Conservation (phyloP, 1,284 basidiomycete genomes). For the Cystobasidium sp. region DNA sequence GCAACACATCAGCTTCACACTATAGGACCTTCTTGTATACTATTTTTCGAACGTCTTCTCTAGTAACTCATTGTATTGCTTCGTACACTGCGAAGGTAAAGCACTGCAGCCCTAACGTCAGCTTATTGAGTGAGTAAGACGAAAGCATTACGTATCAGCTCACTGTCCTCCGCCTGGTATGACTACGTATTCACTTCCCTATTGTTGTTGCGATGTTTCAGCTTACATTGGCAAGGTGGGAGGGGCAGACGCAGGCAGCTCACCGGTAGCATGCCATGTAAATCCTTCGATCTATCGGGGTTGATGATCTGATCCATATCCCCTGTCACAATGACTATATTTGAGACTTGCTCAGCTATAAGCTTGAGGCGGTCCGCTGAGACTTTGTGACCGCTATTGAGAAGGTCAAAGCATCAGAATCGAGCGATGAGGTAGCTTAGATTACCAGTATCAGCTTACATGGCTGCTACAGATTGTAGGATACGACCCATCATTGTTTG, state of each 20-base stretch:
- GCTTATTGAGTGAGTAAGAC: neutral
- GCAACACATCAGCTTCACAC: neutral
- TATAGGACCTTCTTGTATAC: neutral
- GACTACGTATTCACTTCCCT: conserved; percentile 38
- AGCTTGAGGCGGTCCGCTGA: conserved; percentile 62
- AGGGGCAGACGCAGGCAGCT: neutral
- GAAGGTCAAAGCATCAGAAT: neutral
- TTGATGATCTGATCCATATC: conserved; percentile 72
- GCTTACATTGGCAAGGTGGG: neutral
- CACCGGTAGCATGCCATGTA: conserved; percentile 68
- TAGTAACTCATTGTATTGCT: conserved; percentile 17
- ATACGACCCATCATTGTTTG: conserved; percentile 69
- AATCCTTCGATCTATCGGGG: conserved; percentile 64
- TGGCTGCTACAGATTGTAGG: conserved; percentile 73
- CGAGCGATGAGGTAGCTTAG: neutral
- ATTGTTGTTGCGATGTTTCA: neutral
- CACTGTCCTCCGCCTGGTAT: conserved; percentile 39
- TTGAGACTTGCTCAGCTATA: conserved; percentile 66
- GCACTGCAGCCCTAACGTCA: conserved; percentile 15
- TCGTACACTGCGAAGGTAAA: conserved; percentile 33
- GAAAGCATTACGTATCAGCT: neutral
- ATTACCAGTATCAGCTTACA: conserved; percentile 10
- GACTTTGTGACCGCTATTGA: conserved; percentile 64
- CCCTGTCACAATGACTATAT: conserved; percentile 73
- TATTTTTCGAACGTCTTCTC: conserved; percentile 22